These are phyloP conservation scores for Volvox carteri DNA, from an alignment of 163 green algal species.

Conservation along the genomic window DNA sequence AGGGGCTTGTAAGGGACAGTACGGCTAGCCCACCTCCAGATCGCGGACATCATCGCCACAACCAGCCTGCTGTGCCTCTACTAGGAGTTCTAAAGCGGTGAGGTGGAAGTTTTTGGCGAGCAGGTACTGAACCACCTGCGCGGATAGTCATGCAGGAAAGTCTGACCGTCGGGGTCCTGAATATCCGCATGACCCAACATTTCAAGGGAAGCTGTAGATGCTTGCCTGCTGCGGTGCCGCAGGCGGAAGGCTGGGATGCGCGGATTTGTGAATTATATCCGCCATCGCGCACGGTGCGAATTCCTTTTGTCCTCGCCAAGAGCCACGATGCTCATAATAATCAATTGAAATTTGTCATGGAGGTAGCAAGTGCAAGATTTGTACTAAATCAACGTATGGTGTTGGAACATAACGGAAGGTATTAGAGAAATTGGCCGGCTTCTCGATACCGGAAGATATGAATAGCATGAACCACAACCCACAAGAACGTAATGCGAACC, in stretches of 20 bases:
- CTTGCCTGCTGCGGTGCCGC: conserved; percentile 35
- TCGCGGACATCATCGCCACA: conserved; percentile 50
- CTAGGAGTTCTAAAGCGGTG: conserved; percentile 75
- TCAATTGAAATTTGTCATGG: too few species aligned
- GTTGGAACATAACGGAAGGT: too few species aligned
- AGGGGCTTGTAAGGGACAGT: too few species aligned
- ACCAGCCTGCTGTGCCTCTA: conserved; percentile 63
- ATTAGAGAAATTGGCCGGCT: too few species aligned
- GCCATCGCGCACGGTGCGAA: background rate
- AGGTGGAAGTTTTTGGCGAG: conserved; percentile 72
- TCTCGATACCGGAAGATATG: too few species aligned
- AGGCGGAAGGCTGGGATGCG: conserved; percentile 23
- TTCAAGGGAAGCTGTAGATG: background rate
- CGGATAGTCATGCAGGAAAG: background rate
- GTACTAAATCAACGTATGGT: too few species aligned
- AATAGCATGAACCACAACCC: too few species aligned
- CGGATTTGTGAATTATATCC: conserved; percentile 33
- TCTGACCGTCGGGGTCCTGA: too few species aligned
- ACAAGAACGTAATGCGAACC: too few species aligned
- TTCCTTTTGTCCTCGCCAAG: background rate
- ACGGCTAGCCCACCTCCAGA: conserved; percentile 26
- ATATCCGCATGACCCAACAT: too few species aligned
- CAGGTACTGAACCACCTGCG: conserved; percentile 73
- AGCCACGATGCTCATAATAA: too few species aligned
- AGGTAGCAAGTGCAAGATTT: too few species aligned